Evolutionary conservation across 768 basidiomycete genomes (phyloP).

Genomic region (Lactarius trivialis): DNA sequence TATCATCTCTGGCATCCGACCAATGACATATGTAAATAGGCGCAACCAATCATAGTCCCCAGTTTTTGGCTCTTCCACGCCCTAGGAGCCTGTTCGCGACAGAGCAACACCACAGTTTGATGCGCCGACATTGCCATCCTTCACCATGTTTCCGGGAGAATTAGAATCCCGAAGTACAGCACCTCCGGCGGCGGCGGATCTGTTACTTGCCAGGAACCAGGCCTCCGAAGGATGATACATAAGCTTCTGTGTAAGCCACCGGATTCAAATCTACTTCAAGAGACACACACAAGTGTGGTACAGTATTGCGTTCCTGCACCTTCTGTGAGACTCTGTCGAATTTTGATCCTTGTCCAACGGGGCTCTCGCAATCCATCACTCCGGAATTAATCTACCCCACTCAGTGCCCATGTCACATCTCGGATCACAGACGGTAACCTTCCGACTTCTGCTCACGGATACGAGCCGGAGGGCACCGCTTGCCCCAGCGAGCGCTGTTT

Average conservation of each 20-base stretch:
- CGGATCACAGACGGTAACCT: neutral
- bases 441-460: neutral
- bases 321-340: too few species aligned
- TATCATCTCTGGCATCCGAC: neutral
- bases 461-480: neutral
- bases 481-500: neutral
- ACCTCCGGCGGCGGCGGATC: neutral
- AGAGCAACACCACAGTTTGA: neutral
- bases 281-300: too few species aligned
- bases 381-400: neutral
- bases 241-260: neutral
- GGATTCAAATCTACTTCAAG: neutral
- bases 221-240: too few species aligned
- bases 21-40: neutral
- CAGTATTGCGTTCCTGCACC: too few species aligned
- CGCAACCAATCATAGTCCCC: slow-evolving; percentile 1
- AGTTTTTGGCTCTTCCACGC: neutral
- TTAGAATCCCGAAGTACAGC: neutral
- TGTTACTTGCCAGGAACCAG: too few species aligned
- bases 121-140: neutral
- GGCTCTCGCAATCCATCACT: neutral
- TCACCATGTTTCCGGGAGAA: neutral
- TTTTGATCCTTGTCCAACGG: slow-evolving; percentile 10
- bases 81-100: slow-evolving; percentile 10
- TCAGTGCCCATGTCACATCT: neutral